A percentile compares a stretch with the other conserved stretches of the same genome.
Evolutionary conservation across 2,329 filamentous ascomycete genomes (phyloP).

Genomic region (Alternaria novae-zelandiae): DNA sequence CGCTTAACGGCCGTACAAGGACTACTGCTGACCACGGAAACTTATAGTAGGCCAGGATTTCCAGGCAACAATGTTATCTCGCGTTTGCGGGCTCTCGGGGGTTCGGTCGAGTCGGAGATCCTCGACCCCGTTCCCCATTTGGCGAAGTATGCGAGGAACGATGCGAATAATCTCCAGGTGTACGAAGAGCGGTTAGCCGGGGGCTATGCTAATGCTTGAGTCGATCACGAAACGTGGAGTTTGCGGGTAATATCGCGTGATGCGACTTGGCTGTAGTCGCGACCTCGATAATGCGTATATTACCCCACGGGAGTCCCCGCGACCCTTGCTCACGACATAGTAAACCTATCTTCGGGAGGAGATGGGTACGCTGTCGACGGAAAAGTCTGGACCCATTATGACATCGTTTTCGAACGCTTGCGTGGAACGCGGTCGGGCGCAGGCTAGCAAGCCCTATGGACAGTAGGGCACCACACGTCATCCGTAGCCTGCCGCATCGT

Average conservation of each 20-base stretch:
- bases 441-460: conserved; percentile 16
- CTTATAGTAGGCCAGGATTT: conserved; percentile 14
- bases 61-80: conserved; percentile 17
- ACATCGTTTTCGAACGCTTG: conserved; percentile 3
- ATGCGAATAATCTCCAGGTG: background rate
- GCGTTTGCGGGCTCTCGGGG: background rate
- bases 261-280: background rate
- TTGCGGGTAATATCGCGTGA: background rate
- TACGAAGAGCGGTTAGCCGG: background rate
- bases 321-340: background rate
- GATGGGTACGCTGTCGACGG: background rate
- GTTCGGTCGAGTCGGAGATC: conserved; percentile 1
- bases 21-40: conserved; percentile 14
- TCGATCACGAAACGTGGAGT: background rate
- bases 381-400: background rate
- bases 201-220: conserved; percentile 3
- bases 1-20: conserved; percentile 2
- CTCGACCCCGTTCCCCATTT: conserved; percentile 6
- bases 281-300: background rate
- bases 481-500: conserved; percentile 9
- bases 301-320: background rate
- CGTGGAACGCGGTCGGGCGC: conserved; percentile 12
- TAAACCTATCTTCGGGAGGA: background rate
- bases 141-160: conserved; percentile 7
- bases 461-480: conserved; percentile 17